These are phyloP conservation scores for Sporisorium iseilematis-ciliati DNA, from an alignment of 1,284 basidiomycete genomes.

Conservation along the genomic window DNA sequence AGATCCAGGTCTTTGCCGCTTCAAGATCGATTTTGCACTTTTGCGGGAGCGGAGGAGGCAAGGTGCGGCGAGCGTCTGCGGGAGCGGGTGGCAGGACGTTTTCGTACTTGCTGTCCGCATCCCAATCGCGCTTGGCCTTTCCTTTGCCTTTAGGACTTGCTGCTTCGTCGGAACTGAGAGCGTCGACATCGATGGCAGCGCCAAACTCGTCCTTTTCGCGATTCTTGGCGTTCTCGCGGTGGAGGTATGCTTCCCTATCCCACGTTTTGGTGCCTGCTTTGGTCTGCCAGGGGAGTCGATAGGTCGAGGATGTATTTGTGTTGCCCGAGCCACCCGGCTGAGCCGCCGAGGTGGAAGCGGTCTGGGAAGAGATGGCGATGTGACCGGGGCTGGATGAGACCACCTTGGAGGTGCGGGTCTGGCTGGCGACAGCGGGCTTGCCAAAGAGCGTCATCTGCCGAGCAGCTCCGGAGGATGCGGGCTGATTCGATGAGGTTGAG, in stretches of 20 bases:
- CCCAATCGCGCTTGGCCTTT: constrained; percentile 30
- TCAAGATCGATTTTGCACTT: constrained; percentile 76
- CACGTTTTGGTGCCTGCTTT: constrained; percentile 50
- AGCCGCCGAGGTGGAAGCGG: constrained; percentile 12
- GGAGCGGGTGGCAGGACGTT: constrained; percentile 20
- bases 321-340: neutral
- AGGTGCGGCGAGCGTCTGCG: constrained; percentile 10
- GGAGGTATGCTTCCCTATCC: constrained; percentile 47
- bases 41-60: constrained; percentile 40
- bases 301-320: neutral
- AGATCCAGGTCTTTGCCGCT: constrained; percentile 89
- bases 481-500: constrained; percentile 20
- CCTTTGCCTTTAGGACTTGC: constrained; percentile 8
- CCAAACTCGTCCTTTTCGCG: constrained; percentile 32
- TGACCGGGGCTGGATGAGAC: constrained; percentile 38
- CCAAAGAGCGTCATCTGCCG: constrained; percentile 47
- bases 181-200: constrained; percentile 35
- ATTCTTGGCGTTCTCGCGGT: constrained; percentile 43
- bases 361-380: constrained; percentile 47
- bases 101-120: constrained; percentile 23
- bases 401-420: constrained; percentile 22
- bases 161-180: constrained; percentile 16
- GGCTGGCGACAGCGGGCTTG: constrained; percentile 22
- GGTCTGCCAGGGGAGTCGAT: constrained; percentile 22
- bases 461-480: constrained; percentile 25